A percentile compares a stretch with the other conserved stretches of the same genome.
Conservation (phyloP, 2,329 filamentous ascomycete genomes). For the Fusarium sp. region DNA sequence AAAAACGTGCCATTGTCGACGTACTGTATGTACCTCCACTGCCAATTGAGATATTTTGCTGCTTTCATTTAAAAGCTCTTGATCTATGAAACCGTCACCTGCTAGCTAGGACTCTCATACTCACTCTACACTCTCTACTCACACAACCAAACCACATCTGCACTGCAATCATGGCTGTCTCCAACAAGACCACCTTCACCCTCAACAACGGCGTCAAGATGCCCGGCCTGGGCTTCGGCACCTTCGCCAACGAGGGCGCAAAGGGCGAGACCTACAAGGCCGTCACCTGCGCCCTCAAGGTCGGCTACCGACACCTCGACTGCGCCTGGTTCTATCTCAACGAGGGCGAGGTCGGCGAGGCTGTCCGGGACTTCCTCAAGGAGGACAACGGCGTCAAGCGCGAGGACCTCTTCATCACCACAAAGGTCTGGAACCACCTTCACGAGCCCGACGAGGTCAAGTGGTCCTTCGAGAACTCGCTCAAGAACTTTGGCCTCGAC, state of each 20-base stretch:
- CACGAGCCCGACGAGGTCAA: constrained; percentile 62
- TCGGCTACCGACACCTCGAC: constrained; percentile 61
- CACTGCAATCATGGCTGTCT: constrained; percentile 31
- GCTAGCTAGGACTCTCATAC: constrained; percentile 14
- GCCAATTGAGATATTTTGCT: constrained; percentile 26
- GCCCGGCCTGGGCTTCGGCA: constrained; percentile 72
- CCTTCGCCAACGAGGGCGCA: constrained; percentile 71
- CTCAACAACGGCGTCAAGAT: constrained; percentile 67
- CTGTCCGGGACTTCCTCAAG: constrained; percentile 52
- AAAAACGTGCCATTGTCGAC: constrained; percentile 8
- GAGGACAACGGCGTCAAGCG: constrained; percentile 46
- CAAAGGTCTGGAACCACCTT: constrained; percentile 70
- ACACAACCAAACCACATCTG: constrained; percentile 15
- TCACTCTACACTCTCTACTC: constrained; percentile 1
- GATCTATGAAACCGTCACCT: constrained; percentile 2
- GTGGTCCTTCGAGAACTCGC: constrained; percentile 58
- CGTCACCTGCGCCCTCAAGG: constrained; percentile 56
- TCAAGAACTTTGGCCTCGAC: constrained; percentile 61
- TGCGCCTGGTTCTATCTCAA: constrained; percentile 60
- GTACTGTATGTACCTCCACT: constrained; percentile 6
- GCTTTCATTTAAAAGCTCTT: constrained; percentile 26
- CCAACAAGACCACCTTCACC: constrained; percentile 53
- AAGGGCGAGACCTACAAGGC: constrained; percentile 47
- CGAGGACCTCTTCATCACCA: constrained; percentile 62
- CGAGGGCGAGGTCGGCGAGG: constrained; percentile 56